Percentiles rank a stretch among this genome's conserved stretches.
phyloP scores from a whole-genome alignment of 305 asterid species.

The Withania somnifera region DNA sequence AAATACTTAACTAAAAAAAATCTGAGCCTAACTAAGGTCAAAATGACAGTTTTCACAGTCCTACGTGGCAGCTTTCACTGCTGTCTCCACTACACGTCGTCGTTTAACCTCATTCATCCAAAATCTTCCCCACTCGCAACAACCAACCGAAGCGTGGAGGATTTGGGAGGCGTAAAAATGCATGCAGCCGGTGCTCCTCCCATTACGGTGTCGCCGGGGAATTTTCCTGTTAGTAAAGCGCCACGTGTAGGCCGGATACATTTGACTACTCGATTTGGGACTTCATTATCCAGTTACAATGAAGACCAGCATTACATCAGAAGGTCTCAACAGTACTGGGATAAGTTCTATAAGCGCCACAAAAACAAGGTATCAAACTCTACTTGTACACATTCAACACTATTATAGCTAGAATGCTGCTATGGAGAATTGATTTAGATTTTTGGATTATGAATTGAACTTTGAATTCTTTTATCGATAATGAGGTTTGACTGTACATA shows the following conservation, averaged over 20 bases:
- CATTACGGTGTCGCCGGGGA: neutral
- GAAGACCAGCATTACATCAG: conserved; percentile 30
- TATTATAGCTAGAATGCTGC: too few relatives aligned
- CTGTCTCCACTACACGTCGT: neutral
- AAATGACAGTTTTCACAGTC: neutral
- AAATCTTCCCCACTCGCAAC: neutral
- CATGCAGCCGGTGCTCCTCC: neutral
- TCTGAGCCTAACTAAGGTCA: too few relatives aligned
- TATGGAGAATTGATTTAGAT: too few relatives aligned
- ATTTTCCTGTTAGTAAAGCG: neutral
- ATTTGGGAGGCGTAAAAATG: neutral
- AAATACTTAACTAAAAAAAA: too few relatives aligned
- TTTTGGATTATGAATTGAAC: too few relatives aligned
- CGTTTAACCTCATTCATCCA: neutral
- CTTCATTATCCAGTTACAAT: neutral
- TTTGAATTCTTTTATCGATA: too few relatives aligned
- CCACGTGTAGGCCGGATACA: neutral
- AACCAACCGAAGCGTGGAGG: neutral
- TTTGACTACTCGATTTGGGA: neutral
- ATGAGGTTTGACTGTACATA: too few relatives aligned
- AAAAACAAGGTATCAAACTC: conserved; percentile 40
- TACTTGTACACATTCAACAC: too few relatives aligned
- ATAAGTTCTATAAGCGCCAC: conserved; percentile 63
- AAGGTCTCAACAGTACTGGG: conserved; percentile 43
- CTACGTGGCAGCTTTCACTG: neutral